These are phyloP conservation scores for Dillenia turbinata DNA, from an alignment of 164 flowering plant genomes.

Conservation along the genomic window DNA sequence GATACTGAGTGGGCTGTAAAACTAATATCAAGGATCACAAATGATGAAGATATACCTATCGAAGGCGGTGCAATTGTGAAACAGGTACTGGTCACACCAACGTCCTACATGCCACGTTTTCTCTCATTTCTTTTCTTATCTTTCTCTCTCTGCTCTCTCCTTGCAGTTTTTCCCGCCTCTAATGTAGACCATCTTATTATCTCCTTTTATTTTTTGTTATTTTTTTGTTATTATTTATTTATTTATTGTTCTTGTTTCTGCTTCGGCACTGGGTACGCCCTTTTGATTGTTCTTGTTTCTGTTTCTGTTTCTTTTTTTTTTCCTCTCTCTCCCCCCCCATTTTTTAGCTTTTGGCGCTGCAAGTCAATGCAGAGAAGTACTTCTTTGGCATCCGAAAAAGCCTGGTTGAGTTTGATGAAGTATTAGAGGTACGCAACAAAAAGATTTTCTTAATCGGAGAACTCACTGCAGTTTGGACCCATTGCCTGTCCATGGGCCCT, in stretches of 20 bases:
- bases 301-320: not conserved
- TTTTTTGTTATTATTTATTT: too few relatives aligned
- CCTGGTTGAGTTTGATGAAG: slow-evolving; percentile 98
- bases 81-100: slow-evolving; percentile 46
- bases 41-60: slow-evolving; percentile 84
- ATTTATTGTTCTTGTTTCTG: too few relatives aligned
- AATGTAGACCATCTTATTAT: slow-evolving; percentile 3
- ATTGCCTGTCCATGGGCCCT: too few relatives aligned
- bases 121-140: slow-evolving; percentile 1
- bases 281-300: too few relatives aligned
- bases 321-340: too few relatives aligned
- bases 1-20: slow-evolving; percentile 94
- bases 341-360: slow-evolving; percentile 76
- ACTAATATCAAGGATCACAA: slow-evolving; percentile 74
- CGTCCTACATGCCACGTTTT: not conserved
- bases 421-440: slow-evolving; percentile 67
- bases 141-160: not conserved
- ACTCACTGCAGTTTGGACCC: too few relatives aligned
- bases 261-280: too few relatives aligned
- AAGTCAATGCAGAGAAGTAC: slow-evolving; percentile 91
- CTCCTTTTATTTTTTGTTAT: not conserved
- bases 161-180: not conserved
- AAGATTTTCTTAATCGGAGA: slow-evolving; percentile 1
- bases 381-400: slow-evolving; percentile 85
- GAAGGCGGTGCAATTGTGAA: slow-evolving; percentile 76